These are phyloP conservation scores for Phialocephala subalpina DNA, from an alignment of 2,329 filamentous ascomycete species.

Conservation along the genomic window DNA sequence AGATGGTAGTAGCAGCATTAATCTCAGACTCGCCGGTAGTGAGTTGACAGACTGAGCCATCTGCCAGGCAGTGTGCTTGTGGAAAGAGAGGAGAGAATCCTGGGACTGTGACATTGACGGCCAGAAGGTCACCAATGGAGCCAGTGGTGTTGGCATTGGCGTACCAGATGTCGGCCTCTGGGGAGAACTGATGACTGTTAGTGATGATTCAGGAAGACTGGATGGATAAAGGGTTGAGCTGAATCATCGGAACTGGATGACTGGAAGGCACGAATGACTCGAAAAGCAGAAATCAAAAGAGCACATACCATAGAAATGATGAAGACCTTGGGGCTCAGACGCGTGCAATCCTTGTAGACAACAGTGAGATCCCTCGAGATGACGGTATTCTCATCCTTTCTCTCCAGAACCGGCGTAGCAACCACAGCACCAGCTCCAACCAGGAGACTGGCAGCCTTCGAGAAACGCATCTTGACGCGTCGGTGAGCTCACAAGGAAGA, in stretches of 20 bases:
- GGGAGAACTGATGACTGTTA: constrained; percentile 58
- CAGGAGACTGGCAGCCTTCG: constrained; percentile 14
- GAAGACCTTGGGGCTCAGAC: constrained; percentile 61
- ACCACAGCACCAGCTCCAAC: constrained; percentile 17
- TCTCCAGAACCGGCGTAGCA: constrained; percentile 23
- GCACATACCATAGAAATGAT: constrained; percentile 67
- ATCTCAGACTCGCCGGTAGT: constrained; percentile 76
- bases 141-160: constrained; percentile 53
- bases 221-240: no score
- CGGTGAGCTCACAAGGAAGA: not conserved
- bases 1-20: constrained; percentile 74
- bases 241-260: no score
- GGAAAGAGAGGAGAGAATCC: constrained; percentile 73
- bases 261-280: not conserved
- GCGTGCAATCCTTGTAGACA: constrained; percentile 25
- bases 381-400: constrained; percentile 15
- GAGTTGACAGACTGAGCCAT: constrained; percentile 71
- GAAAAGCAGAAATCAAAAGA: not conserved
- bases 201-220: not conserved
- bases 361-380: constrained; percentile 24
- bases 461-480: constrained; percentile 21
- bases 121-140: constrained; percentile 61
- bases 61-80: constrained; percentile 67
- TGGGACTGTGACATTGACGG: constrained; percentile 63
- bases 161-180: constrained; percentile 70